Base-by-base conservation (phyloP, 2,329 filamentous ascomycete genomes). In the Venturia effusa region DNA sequence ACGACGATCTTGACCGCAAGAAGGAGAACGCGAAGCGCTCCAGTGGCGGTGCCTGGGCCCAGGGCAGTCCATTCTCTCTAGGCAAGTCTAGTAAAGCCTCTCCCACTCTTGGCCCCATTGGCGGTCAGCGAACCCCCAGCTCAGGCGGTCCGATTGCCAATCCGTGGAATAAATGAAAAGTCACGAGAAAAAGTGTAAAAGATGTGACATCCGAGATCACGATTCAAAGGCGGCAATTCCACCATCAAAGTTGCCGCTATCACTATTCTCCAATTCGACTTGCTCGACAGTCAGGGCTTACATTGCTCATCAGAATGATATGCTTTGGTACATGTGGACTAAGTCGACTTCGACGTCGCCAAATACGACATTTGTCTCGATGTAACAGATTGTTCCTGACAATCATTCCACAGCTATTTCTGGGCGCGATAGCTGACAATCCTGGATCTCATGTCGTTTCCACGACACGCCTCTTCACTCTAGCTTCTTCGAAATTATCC, bases 1-100 rank as follows among this genome's bases (percentile, higher is more conserved):
- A 76, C 64, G 74, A 76, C 43, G 68, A 68, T 39, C 51, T 57
- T 32, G 51, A 57, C 51, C 51, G 51, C 5, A 57, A 57, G 30
- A 57, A 57, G 30, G 59, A 61, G 43, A 70, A 67, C 40, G 73
- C 72, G 67, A 75, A 75, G 67, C 69, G 74, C 4, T 67, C 73
- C 1, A 74, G 72, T 43, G 74, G 74, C 17, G 65, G 71, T 1
- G 75, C 73, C 71, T 73, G 71, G n/a, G 73, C 70, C 45, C 71
- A 69, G 19, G 72, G 72, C 5, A 74, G 51, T 27, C 54, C 54
- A 39, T 60, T 64, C 41, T 48, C 57, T 22, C 37, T 64, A 4
- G 62, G 62, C 37, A 64, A 63, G 51, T 57, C 51, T n/a, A 57
- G 34, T 17, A 57, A 74, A 61, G 70, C 66, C 1, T 74, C 73